Evolutionary conservation across 257 asterid species (phyloP), one percentile per base, ranked within the genome.

Genomic region (Solanum arcanum): DNA sequence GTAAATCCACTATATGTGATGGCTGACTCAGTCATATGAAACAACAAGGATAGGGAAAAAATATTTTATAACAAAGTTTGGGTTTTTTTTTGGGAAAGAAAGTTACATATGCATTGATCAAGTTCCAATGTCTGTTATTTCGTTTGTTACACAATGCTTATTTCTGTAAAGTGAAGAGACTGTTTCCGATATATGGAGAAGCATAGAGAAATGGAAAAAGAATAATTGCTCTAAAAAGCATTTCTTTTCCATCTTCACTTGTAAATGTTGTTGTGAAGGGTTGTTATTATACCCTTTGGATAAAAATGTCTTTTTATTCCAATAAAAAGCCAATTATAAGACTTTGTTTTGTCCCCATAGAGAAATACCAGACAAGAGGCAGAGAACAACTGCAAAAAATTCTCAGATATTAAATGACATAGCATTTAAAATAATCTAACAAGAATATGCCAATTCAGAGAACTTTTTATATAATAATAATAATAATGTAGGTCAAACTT

Each of bases 361-460:
- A 78, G 25, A 42, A 72, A 18, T 47, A 47, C 44, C 85, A 47
- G 68, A 47, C 68, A 80, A 5, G 20, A 44, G 68, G 41, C 85
- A 73, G 81, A 73, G 81, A 73, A 73, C 81, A 73, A 35, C 68
- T 80, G 68, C 27, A 47, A 80, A 80, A 73, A 80, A 31, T 27
- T 29, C 85, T 80, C 84, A 27, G 41, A 78, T 27, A 77, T 77
- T 78, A 78, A 46, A 47, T 78, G 41, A 78, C 66, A 78, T 39
- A 27, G 66, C 66, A 5, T 78, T 78, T 78, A 69, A 78, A 60
- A 80, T 27, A 80, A 47, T 80, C 68, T 47, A 80, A 49, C 68
- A 80, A 31, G 85, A 80, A 80, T 80, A 80, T 80, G 68, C 68
- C 85, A 80, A 14, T 47, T 80, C 44, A 80, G 85, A 80, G 4